phyloP scores from a whole-genome alignment of 441 rosid genomes.

The Gossypium gossypioides region DNA sequence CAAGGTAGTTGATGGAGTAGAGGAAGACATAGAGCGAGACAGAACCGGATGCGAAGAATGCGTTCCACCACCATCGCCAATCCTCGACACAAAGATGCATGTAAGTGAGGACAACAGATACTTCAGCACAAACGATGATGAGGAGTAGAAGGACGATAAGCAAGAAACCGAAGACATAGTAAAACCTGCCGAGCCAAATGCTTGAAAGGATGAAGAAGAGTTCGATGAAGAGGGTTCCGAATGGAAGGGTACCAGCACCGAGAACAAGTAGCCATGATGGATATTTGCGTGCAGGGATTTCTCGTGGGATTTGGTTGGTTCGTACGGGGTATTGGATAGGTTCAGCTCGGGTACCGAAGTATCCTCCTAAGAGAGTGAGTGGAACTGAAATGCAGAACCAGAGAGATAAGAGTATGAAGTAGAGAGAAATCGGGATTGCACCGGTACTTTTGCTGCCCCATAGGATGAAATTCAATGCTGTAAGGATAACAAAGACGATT shows the following conservation, averaged over 20 bases:
- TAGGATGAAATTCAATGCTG: slow-evolving; percentile 67
- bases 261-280: slow-evolving; percentile 97
- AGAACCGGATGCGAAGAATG: slow-evolving; percentile 89
- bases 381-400: slow-evolving; percentile 99
- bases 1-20: slow-evolving; percentile 84
- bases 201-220: slow-evolving; percentile 90
- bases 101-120: slow-evolving; percentile 82
- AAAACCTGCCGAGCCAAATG: slow-evolving; percentile 92
- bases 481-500: slow-evolving; percentile 71
- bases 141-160: slow-evolving; percentile 64
- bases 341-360: slow-evolving; percentile 66
- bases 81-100: slow-evolving; percentile 98
- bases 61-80: slow-evolving; percentile 99
- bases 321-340: slow-evolving; percentile 69
- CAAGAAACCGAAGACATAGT: slow-evolving; percentile 88
- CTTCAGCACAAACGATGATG: slow-evolving; percentile 86
- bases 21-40: slow-evolving; percentile 76
- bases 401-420: slow-evolving; percentile 56
- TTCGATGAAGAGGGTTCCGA: slow-evolving; percentile 89
- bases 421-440: slow-evolving; percentile 80
- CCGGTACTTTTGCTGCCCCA: slow-evolving; percentile 89
- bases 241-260: slow-evolving; percentile 97
- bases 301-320: slow-evolving; percentile 95
- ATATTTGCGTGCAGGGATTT: slow-evolving; percentile 80
- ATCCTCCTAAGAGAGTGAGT: slow-evolving; percentile 81